Evolutionary conservation across 192 early-diverging fungal species (phyloP).

Genomic region (Spizellomyces sp.): DNA sequence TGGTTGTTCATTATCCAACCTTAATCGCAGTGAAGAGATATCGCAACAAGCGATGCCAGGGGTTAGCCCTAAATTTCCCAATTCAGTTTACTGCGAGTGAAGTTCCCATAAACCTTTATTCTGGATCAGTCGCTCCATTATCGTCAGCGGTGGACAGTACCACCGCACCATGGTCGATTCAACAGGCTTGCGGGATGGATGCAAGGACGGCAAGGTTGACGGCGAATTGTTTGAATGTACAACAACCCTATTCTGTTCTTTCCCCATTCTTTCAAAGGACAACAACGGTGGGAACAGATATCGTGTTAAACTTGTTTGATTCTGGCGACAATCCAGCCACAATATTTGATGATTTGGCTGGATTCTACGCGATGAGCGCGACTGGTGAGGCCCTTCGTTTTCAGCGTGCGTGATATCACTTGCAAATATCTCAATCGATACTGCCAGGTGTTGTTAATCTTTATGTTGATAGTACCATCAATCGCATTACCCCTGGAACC

Average conservation of each 20-base stretch:
- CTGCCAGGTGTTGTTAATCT: not conserved
- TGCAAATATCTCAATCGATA: not conserved
- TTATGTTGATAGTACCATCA: not conserved
- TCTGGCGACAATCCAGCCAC: not conserved
- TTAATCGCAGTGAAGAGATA: not conserved
- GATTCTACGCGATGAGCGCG: not conserved
- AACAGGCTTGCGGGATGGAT: not conserved
- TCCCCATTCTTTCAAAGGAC: not conserved
- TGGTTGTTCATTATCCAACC: not conserved
- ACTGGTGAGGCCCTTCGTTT: not conserved
- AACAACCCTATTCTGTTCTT: not conserved
- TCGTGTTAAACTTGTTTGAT: not conserved
- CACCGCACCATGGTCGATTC: not conserved
- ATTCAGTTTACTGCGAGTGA: not conserved
- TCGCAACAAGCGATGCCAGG: constrained; percentile 9
- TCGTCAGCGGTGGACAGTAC: not conserved
- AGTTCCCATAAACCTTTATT: not conserved
- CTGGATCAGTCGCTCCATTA: not conserved
- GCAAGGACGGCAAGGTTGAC: not conserved
- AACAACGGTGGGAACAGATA: no score
- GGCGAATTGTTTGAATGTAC: not conserved
- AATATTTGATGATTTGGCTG: not conserved
- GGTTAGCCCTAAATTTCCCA: not conserved
- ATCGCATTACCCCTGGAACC: not conserved
- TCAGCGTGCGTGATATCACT: not conserved